Conservation (phyloP, 192 early-diverging fungal genomes). For the Entomortierella chlamydospora region DNA sequence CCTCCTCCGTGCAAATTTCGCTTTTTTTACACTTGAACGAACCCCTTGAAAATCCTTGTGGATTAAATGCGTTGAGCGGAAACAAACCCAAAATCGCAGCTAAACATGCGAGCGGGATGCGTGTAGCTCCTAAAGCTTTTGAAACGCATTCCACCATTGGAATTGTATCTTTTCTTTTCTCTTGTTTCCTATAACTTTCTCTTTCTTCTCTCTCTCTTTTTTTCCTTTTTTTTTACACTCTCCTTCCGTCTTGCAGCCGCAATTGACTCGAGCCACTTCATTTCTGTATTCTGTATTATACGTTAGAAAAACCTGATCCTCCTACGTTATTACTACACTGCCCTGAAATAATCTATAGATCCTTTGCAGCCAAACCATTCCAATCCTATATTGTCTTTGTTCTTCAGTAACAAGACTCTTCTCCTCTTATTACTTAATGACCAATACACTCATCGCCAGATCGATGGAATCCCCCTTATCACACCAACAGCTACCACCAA, state of each 20-base stretch:
- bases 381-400: background rate
- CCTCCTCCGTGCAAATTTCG: too few species aligned
- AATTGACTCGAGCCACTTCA: too few species aligned
- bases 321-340: background rate
- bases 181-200: background rate
- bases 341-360: too few species aligned
- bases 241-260: too few species aligned
- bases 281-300: too few species aligned
- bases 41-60: background rate
- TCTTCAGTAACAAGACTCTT: background rate
- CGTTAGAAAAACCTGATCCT: too few species aligned
- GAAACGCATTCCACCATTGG: background rate
- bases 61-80: too few species aligned
- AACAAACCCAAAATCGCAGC: background rate
- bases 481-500: background rate
- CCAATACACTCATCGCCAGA: background rate
- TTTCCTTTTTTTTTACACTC: background rate
- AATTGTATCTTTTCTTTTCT: background rate
- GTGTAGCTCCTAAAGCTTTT: background rate
- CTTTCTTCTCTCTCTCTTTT: background rate
- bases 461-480: background rate
- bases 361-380: background rate
- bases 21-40: background rate
- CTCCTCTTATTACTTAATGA: conserved; percentile 2
- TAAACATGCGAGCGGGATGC: background rate